Base-by-base conservation (phyloP, 192 early-diverging fungal genomes). In the Coemansia sp. region DNA sequence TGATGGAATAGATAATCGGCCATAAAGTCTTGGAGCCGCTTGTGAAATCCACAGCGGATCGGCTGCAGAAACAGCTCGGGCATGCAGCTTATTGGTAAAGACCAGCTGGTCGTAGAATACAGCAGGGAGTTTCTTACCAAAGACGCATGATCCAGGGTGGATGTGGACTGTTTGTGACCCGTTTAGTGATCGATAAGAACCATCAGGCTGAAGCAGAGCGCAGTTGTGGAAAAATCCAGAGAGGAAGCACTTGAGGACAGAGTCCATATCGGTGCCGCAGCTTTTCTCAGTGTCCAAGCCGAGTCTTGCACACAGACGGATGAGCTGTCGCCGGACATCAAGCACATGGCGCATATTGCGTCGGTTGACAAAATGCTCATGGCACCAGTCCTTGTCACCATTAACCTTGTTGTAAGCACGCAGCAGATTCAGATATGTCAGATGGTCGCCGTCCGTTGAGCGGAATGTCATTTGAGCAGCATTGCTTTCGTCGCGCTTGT, bases 31-130 rank as follows among this genome's bases (percentile, higher is more conserved):
- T 12, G 94, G 92, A 15, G 93, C 87, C 5, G 89, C 89, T 64
- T 88, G 84, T 0, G 87, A 71, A 39, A 97, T 73, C 95, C 97
- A 99, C 20, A 77, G 63, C 34, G 90, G 85, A 64, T 96, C 90
- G 6, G 94, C 87, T 0, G 87, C 84, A 21, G 90, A 91, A 0
- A 93, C 89, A 37, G 90, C 88, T 16, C 95, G 86, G 51, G 97
- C 88, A 79, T 97, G 97, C 57, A 94, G 86, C 53, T 87, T 89
- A 25, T 91, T 90, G 0, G 97, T 99, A 42, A 92, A 90, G 7
- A 93, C 95, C 52, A 96, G 75, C 73, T 97, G 94, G 70, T 91
- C 91, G 72, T 92, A 97, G 76, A 97, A 87, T 39, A 97, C 87
- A 4, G 90, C 87, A 39, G 90, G 87, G 0, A 83, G 72, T 40